Conservation (phyloP, 176 grass and related monocot genomes). For the Zoysia pacifica region DNA sequence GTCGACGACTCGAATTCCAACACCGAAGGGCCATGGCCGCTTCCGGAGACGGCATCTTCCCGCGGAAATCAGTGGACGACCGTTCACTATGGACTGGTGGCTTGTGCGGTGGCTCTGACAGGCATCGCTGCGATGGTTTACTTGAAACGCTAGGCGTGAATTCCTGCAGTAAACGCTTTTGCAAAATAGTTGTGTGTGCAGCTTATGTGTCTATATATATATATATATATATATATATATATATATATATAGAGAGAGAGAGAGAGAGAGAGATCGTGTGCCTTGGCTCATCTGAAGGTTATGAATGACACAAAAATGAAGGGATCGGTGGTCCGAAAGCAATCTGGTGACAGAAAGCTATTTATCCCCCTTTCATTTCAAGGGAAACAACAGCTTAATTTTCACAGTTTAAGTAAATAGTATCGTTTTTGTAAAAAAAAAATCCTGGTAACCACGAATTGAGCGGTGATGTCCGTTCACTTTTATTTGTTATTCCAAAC, state of each 20-base stretch:
- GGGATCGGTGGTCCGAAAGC: too few species aligned
- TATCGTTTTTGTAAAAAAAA: too few species aligned
- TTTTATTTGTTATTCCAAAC: too few species aligned
- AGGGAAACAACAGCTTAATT: too few species aligned
- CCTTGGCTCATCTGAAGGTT: neutral
- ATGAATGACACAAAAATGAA: slow-evolving; percentile 11
- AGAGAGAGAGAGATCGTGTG: neutral
- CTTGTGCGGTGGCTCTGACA: slow-evolving; percentile 62
- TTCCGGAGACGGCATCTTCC: slow-evolving; percentile 31
- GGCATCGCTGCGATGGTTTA: slow-evolving; percentile 58
- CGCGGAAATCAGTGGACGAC: slow-evolving; percentile 32
- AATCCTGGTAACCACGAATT: too few species aligned
- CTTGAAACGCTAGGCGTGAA: slow-evolving; percentile 75
- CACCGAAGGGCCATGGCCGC: slow-evolving; percentile 37
- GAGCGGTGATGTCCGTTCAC: too few species aligned
- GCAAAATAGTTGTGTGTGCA: neutral
- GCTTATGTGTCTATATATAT: slow-evolving; percentile 3
- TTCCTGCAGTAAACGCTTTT: neutral
- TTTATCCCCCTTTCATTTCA: too few species aligned
- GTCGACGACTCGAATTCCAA: slow-evolving; percentile 54
- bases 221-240: too few species aligned
- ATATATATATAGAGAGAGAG: too few species aligned
- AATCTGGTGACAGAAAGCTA: slow-evolving; percentile 25
- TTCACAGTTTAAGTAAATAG: too few species aligned
- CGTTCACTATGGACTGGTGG: slow-evolving; percentile 55